These are phyloP conservation scores for Ophiorrhiza pumila DNA, from an alignment of 257 asterid genomes.

Conservation along the genomic window DNA sequence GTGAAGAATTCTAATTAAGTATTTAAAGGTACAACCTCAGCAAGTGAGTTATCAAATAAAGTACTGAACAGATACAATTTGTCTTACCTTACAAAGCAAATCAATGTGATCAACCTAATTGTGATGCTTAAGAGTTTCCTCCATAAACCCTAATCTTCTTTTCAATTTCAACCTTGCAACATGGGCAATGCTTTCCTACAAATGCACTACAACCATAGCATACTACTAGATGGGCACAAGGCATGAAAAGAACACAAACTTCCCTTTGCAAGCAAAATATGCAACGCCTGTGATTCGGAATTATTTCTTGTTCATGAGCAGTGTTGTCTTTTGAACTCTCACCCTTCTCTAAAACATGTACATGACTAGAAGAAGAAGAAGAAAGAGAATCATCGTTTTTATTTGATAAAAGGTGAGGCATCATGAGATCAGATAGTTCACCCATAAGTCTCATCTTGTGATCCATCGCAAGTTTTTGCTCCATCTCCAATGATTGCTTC, in stretches of 20 bases:
- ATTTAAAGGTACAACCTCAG: no score
- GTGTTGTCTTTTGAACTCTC: neutral
- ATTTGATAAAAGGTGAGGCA: neutral
- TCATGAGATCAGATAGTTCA: neutral
- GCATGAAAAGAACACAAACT: neutral
- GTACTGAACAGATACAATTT: no score
- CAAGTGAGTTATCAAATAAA: no score
- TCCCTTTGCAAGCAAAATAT: neutral
- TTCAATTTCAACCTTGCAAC: neutral
- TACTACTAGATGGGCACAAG: neutral
- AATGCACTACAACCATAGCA: neutral
- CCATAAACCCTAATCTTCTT: neutral
- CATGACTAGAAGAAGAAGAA: neutral
- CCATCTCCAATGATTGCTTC: neutral
- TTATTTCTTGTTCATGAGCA: neutral
- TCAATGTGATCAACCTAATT: no score
- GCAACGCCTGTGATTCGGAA: neutral
- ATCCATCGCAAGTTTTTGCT: neutral
- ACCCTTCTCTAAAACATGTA: neutral
- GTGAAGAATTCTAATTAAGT: no score
- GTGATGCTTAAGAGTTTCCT: no score
- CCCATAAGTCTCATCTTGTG: neutral
- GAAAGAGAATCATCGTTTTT: no score
- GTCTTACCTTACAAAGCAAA: no score
- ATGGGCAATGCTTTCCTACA: neutral